Evolutionary conservation across 2,329 filamentous ascomycete species (phyloP).

Genomic region (Berkeleyomyces basicola): DNA sequence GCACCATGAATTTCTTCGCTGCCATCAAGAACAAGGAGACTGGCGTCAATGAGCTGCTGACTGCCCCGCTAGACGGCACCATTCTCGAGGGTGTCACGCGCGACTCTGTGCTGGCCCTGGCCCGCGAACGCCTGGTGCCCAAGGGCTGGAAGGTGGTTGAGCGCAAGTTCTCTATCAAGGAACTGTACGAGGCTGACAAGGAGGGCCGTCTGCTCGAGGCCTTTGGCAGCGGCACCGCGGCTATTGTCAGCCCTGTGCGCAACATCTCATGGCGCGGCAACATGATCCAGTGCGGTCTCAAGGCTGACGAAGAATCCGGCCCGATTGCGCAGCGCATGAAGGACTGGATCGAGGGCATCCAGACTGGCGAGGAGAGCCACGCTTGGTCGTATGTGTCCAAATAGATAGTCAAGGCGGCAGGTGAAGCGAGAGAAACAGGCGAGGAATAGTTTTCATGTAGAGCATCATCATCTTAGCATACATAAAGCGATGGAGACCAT

Average conservation of each 20-base stretch:
- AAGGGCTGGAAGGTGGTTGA: constrained; percentile 81
- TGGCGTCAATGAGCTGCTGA: constrained; percentile 80
- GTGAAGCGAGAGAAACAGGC: neutral
- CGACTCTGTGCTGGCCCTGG: constrained; percentile 77
- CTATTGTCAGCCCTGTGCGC: constrained; percentile 80
- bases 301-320: constrained; percentile 69
- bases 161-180: constrained; percentile 82
- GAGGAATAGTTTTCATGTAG: neutral
- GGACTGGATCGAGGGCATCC: constrained; percentile 88
- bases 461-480: neutral
- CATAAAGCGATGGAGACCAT: neutral
- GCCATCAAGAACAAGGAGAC: constrained; percentile 73
- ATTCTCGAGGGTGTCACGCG: constrained; percentile 91
- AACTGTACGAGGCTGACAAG: constrained; percentile 61
- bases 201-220: constrained; percentile 84
- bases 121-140: constrained; percentile 63
- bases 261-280: constrained; percentile 78
- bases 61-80: constrained; percentile 89
- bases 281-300: constrained; percentile 67
- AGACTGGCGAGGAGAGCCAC: constrained; percentile 88
- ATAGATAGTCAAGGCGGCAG: constrained; percentile 16
- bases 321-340: constrained; percentile 77
- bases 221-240: constrained; percentile 86
- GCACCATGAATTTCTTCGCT: constrained; percentile 97
- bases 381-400: constrained; percentile 58